Evolutionary conservation across 441 rosid genomes (phyloP).

Genomic region (Aquilaria agallochum): DNA sequence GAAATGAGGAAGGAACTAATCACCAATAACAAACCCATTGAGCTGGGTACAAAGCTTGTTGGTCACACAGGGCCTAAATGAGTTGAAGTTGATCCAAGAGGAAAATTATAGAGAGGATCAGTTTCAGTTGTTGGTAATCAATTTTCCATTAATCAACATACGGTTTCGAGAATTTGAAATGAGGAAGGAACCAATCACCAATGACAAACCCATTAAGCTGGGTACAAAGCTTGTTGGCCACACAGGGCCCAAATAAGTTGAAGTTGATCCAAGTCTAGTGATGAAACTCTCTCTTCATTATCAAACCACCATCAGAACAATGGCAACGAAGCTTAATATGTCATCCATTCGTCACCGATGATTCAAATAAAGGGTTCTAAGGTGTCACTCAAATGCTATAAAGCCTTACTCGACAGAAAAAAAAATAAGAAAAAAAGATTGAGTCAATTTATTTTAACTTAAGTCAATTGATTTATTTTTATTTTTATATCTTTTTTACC

Average conservation of each 20-base stretch:
- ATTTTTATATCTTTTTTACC: no score
- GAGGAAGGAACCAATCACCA: background rate
- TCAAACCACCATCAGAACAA: background rate
- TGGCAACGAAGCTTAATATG: background rate
- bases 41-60: no score
- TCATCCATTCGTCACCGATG: background rate
- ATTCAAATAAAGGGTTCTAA: background rate
- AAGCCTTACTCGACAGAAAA: background rate
- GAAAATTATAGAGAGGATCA: background rate
- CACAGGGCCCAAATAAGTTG: background rate
- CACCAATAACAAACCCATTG: no score
- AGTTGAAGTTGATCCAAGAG: background rate
- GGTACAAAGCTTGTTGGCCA: background rate
- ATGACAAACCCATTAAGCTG: background rate
- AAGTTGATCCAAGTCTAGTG: background rate
- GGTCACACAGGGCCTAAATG: no score
- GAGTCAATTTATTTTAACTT: no score
- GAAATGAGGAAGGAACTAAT: no score
- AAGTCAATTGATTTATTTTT: no score
- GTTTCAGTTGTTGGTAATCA: background rate
- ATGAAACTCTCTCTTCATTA: background rate
- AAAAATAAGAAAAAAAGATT: background rate
- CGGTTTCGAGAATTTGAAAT: background rate
- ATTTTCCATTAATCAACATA: background rate
- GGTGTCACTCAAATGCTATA: conserved; percentile 2